Evolutionary conservation across 441 rosid genomes (phyloP).

Genomic region (Erodium trifolium): DNA sequence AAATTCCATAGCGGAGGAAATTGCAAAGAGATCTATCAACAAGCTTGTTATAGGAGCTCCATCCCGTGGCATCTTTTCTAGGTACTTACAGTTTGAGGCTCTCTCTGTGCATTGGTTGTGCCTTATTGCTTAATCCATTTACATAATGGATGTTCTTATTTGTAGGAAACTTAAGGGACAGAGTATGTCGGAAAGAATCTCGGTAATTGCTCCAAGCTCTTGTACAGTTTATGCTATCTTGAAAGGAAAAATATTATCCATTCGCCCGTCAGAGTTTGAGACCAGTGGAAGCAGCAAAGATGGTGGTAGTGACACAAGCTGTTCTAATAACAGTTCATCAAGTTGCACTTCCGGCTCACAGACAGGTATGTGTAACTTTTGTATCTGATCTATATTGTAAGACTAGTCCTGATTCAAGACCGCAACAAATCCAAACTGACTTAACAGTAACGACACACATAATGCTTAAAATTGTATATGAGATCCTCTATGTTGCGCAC

Average conservation of each 20-base stretch:
- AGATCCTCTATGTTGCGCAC: too few species aligned
- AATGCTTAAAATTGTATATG: background rate
- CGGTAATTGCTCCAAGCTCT: slow-evolving; percentile 49
- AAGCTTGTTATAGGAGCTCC: slow-evolving; percentile 90
- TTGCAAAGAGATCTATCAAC: slow-evolving; percentile 32
- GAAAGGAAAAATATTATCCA: slow-evolving; percentile 62
- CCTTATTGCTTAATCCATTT: background rate
- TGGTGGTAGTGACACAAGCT: slow-evolving; percentile 39
- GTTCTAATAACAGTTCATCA: slow-evolving; percentile 35
- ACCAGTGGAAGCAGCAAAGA: slow-evolving; percentile 38
- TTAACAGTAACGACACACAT: too few species aligned
- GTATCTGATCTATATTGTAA: slow-evolving; percentile 6
- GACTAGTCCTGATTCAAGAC: too few species aligned
- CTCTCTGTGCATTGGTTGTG: background rate
- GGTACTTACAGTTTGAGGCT: slow-evolving; percentile 28
- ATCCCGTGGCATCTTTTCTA: slow-evolving; percentile 45
- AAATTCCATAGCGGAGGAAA: slow-evolving; percentile 66
- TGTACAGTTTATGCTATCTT: slow-evolving; percentile 78
- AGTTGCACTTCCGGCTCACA: slow-evolving; percentile 35
- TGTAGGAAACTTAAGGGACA: slow-evolving; percentile 45
- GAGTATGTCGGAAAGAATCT: slow-evolving; percentile 55
- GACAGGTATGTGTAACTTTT: slow-evolving; percentile 32
- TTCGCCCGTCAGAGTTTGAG: slow-evolving; percentile 65
- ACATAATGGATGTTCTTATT: slow-evolving; percentile 2
- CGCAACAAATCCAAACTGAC: too few species aligned